A percentile compares a stretch with the other conserved stretches of the same genome.
phyloP scores from a whole-genome alignment of 1,284 basidiomycete genomes.

The Cutaneotrichosporon daszewskae region DNA sequence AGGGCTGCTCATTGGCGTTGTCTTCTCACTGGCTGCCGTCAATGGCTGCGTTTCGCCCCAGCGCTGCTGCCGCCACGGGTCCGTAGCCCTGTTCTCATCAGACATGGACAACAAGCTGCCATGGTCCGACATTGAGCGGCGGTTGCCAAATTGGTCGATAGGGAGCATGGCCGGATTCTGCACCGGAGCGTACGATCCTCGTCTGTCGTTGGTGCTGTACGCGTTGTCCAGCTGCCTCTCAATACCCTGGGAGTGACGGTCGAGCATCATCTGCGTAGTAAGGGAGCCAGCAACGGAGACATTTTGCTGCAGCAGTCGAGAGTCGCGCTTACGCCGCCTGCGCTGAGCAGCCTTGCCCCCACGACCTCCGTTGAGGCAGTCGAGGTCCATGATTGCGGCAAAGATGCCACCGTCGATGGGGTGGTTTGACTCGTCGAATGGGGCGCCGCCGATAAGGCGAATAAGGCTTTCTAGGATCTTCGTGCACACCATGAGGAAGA shows the following conservation, averaged over 20 bases:
- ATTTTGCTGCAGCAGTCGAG: constrained; percentile 38
- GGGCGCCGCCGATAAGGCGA: constrained; percentile 69
- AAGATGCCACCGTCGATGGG: constrained; percentile 75
- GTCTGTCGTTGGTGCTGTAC: background rate
- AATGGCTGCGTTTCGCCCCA: constrained; percentile 5
- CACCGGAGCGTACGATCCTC: constrained; percentile 16
- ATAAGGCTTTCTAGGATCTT: constrained; percentile 78
- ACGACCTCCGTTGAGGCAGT: constrained; percentile 60
- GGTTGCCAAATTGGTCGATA: constrained; percentile 11
- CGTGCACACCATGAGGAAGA: constrained; percentile 70
- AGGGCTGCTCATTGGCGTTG: constrained; percentile 1
- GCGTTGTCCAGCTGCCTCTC: constrained; percentile 8
- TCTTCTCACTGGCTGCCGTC: constrained; percentile 8
- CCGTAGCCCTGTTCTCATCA: constrained; percentile 20
- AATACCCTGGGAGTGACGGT: constrained; percentile 42
- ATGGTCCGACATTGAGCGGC: constrained; percentile 10
- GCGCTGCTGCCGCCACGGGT: constrained; percentile 18
- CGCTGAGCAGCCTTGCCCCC: constrained; percentile 62
- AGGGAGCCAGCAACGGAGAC: constrained; percentile 39
- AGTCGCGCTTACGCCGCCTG: constrained; percentile 43
- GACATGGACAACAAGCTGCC: constrained; percentile 17
- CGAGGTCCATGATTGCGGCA: constrained; percentile 57
- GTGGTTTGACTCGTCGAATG: constrained; percentile 77
- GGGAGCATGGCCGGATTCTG: constrained; percentile 4
- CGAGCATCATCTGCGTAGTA: constrained; percentile 48